Base-by-base conservation (phyloP, 352 stramenopile genomes). In the Globisporangium orthogonon region DNA sequence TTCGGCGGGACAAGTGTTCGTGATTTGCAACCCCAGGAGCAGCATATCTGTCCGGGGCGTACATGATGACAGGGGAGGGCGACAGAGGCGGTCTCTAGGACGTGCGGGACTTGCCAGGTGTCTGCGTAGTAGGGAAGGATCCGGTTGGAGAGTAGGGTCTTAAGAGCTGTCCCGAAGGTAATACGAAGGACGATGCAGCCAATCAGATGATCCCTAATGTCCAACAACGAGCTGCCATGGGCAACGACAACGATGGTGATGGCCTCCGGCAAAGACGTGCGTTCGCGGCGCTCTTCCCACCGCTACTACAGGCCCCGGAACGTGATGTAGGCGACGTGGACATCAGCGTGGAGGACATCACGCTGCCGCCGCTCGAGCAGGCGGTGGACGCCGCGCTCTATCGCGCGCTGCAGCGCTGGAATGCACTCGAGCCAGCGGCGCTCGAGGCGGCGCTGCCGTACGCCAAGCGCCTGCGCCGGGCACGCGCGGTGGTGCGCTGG, bases 361-460 rank as follows among this genome's bases (percentile, higher is more conserved):
- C 53, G 28, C 60, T 91, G 33, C 62, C 61, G 2, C 68, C 78
- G 28, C 60, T 89, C 17, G 76, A 91, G 50, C 70, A 78, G 18
- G 66, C 76, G 17, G 73, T 91, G 33, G 77, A 89, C 13, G 35
- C 55, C 23, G 61, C 74, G 14, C 70, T 91, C 35, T 80, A 87
- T 58, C 61, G 69, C 44, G 78, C 78, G 15, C 63, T 91, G 31
- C 67, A 67, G 41, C 71, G 61, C 46, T 91, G 81, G 81, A 91
- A 91, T 59, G 65, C 69, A 41, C 58, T 72, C 41, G 67, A 86
- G 45, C 67, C 73, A 11, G 78, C 71, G 1, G 50, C 69, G 2
- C 65, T 67, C 18, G 81, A 91, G 51, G 60, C 71, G 31, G 68
- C 74, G 33, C 63, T 89, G 63, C 41, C 65, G 10, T 88, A 87